A percentile compares a stretch with the other conserved stretches of the same genome.
These are phyloP conservation scores for Pleomassaria siparia DNA, from an alignment of 2,329 filamentous ascomycete genomes.

Conservation along the genomic window DNA sequence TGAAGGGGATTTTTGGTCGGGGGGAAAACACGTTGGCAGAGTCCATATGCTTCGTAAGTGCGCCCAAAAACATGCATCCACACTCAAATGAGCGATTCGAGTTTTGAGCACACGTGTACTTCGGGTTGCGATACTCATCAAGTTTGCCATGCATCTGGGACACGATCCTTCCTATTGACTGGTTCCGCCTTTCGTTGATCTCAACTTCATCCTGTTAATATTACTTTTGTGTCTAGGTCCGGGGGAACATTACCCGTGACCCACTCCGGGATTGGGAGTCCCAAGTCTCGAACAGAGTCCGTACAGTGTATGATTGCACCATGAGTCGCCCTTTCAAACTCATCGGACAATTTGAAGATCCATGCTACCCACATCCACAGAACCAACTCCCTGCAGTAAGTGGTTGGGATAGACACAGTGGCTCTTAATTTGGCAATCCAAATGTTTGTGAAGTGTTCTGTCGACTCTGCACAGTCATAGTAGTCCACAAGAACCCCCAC, in stretches of 20 bases:
- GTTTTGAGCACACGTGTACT: background rate
- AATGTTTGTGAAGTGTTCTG: conserved; percentile 45
- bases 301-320: conserved; percentile 6
- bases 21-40: conserved; percentile 5
- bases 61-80: conserved; percentile 18
- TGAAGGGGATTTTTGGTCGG: conserved; percentile 11
- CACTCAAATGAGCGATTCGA: conserved; percentile 9
- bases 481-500: conserved; percentile 49
- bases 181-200: conserved; percentile 9
- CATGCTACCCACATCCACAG: conserved; percentile 26
- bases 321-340: conserved; percentile 13
- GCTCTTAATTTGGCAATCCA: conserved; percentile 42
- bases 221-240: background rate
- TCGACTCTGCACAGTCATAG: conserved; percentile 46
- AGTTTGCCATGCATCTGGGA: conserved; percentile 6
- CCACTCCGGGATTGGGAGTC: conserved; percentile 10
- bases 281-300: conserved; percentile 7
- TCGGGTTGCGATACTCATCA: background rate
- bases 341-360: conserved; percentile 16
- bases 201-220: conserved; percentile 6
- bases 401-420: conserved; percentile 4
- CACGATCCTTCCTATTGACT: conserved; percentile 7
- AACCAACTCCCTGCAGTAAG: conserved; percentile 19
- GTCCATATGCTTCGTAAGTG: conserved; percentile 20
- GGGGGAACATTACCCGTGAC: conserved; percentile 9